phyloP scores from a whole-genome alignment of 2,329 filamentous ascomycete species.

The Aspergillus sp. region DNA sequence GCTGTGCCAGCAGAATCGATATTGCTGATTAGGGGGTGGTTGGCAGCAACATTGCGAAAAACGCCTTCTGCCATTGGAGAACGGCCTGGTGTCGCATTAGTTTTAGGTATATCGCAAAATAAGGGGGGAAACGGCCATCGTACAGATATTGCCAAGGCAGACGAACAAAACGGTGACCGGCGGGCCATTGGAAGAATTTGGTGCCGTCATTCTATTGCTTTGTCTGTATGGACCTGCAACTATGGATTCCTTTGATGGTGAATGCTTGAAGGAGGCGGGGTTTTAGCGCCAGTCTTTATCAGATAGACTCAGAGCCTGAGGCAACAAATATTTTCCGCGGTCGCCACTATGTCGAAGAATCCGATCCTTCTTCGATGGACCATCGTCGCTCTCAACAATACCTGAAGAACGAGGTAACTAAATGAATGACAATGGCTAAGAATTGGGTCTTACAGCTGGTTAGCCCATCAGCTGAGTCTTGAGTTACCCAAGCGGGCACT shows the following conservation, averaged over 20 bases:
- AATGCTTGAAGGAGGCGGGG: constrained; percentile 1
- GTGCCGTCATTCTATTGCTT: constrained; percentile 22
- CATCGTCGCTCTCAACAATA: no score
- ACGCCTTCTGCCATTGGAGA: constrained; percentile 97
- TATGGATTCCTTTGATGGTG: not conserved
- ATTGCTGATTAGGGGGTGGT: constrained; percentile 58
- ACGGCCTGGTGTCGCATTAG: constrained; percentile 46
- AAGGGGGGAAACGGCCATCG: constrained; percentile 15
- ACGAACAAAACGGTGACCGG: constrained; percentile 81
- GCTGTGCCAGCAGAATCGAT: constrained; percentile 91
- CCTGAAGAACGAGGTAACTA: no score
- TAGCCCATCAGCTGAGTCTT: no score
- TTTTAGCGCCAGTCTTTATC: not conserved
- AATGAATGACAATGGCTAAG: not conserved
- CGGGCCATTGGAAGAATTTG: constrained; percentile 11
- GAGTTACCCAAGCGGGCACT: no score
- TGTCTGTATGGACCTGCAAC: not conserved
- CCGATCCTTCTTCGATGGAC: not conserved
- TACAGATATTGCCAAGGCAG: constrained; percentile 94
- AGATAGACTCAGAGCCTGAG: not conserved
- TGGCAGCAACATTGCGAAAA: constrained; percentile 70
- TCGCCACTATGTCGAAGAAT: not conserved
- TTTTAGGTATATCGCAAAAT: not conserved
- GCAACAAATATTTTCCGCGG: not conserved
- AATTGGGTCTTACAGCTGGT: not conserved